phyloP scores from a whole-genome alignment of 2,329 filamentous ascomycete species.

The Apiospora malaysiana region DNA sequence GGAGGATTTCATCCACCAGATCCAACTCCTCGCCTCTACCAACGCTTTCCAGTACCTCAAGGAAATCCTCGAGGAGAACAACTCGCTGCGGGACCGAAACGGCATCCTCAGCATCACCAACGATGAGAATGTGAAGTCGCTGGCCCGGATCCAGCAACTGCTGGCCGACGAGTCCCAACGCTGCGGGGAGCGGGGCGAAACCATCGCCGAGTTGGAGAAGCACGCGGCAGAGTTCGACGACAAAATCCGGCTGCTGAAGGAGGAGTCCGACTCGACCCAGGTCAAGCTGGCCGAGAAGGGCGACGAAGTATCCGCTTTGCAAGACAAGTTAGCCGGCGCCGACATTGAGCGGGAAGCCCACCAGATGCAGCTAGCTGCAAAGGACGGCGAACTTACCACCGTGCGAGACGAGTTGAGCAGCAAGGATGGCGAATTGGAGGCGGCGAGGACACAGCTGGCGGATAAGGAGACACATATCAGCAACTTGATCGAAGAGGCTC shows the following conservation, averaged over 20 bases:
- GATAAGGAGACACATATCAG: not conserved
- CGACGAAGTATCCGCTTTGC: not conserved
- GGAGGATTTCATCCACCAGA: constrained; percentile 23
- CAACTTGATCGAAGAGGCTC: constrained; percentile 12
- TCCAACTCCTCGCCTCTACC: constrained; percentile 19
- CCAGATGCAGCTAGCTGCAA: not conserved
- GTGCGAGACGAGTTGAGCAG: not conserved
- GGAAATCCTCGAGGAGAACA: constrained; percentile 24
- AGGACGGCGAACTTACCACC: not conserved
- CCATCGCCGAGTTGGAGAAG: constrained; percentile 9
- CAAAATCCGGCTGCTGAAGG: constrained; percentile 1
- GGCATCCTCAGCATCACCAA: constrained; percentile 24
- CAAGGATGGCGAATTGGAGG: constrained; percentile 13
- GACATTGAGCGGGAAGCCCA: constrained; percentile 19
- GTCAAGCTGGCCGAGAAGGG: not conserved
- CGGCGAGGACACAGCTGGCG: not conserved
- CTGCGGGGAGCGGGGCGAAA: constrained; percentile 15
- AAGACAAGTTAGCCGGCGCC: constrained; percentile 8
- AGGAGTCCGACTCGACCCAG: not conserved
- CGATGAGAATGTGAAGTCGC: constrained; percentile 21
- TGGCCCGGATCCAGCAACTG: constrained; percentile 21
- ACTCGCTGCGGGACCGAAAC: constrained; percentile 19
- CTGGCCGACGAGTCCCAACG: constrained; percentile 22
- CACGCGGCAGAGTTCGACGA: not conserved
- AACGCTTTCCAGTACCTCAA: constrained; percentile 23